A percentile compares a stretch with the other conserved stretches of the same genome.
Evolutionary conservation across 139 green algal species (phyloP).

Genomic region (Choricystis sp.): DNA sequence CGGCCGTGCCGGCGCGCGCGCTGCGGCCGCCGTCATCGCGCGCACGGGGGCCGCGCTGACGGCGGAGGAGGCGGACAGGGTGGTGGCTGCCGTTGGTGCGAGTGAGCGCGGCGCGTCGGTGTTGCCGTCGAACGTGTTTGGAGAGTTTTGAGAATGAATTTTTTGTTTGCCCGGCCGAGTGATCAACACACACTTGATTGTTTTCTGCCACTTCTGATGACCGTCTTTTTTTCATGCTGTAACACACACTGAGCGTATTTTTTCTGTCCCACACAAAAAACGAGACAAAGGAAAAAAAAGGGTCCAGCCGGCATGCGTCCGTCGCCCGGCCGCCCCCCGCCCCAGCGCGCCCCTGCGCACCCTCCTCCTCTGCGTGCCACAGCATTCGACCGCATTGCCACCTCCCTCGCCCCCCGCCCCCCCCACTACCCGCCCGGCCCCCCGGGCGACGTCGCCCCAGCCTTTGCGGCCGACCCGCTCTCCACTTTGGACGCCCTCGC

Average conservation of each 20-base stretch:
- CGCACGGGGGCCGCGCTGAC: background rate
- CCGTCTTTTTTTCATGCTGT: too few species aligned
- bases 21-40: background rate
- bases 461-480: slow-evolving; percentile 45
- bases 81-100: background rate
- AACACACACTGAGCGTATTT: too few species aligned
- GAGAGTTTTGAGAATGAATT: background rate
- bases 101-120: background rate
- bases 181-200: too few species aligned
- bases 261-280: background rate
- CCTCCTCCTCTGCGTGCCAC: background rate
- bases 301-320: background rate
- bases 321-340: too few species aligned
- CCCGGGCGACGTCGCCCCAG: slow-evolving; percentile 34
- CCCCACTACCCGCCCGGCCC: slow-evolving; percentile 26
- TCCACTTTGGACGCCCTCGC: slow-evolving; percentile 26
- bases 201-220: too few species aligned
- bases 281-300: background rate
- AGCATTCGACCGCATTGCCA: background rate
- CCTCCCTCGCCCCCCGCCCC: slow-evolving; percentile 1
- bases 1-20: too few species aligned
- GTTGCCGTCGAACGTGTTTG: too few species aligned
- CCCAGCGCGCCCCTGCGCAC: background rate
- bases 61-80: background rate
- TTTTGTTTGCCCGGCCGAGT: background rate